Conservation (phyloP, 257 asterid genomes). For the Solanum infundibuliforme region DNA sequence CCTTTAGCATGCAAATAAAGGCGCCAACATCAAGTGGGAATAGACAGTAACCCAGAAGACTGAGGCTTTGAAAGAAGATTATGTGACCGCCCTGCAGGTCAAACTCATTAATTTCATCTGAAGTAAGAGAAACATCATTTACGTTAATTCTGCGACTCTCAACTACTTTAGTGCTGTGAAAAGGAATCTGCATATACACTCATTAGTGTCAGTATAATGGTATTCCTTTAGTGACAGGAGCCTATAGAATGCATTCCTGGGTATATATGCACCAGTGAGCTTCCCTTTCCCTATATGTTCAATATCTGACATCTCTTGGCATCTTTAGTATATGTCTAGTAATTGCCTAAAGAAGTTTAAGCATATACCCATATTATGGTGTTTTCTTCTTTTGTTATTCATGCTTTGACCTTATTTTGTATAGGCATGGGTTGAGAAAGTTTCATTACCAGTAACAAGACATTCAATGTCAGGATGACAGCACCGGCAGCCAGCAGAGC, state of each 20-base stretch:
- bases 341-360: background rate
- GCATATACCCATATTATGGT: background rate
- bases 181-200: background rate
- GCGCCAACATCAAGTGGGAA: constrained; percentile 89
- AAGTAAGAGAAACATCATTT: background rate
- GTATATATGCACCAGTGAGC: background rate
- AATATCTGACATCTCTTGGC: background rate
- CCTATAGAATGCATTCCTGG: background rate
- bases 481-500: constrained; percentile 94
- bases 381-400: background rate
- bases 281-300: background rate
- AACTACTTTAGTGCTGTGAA: background rate
- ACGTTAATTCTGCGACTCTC: background rate
- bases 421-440: background rate
- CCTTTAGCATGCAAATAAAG: constrained; percentile 69
- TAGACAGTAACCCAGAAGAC: constrained; percentile 86
- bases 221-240: background rate
- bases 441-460: constrained; percentile 72
- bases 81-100: constrained; percentile 79
- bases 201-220: background rate
- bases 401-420: background rate
- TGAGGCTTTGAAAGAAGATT: constrained; percentile 94
- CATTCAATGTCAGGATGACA: constrained; percentile 81
- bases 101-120: background rate
- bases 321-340: background rate